A percentile compares a stretch with the other conserved stretches of the same genome.
Evolutionary conservation across 78 protist genomes (phyloP).

Genomic region (Salpingoeca rosetta): DNA sequence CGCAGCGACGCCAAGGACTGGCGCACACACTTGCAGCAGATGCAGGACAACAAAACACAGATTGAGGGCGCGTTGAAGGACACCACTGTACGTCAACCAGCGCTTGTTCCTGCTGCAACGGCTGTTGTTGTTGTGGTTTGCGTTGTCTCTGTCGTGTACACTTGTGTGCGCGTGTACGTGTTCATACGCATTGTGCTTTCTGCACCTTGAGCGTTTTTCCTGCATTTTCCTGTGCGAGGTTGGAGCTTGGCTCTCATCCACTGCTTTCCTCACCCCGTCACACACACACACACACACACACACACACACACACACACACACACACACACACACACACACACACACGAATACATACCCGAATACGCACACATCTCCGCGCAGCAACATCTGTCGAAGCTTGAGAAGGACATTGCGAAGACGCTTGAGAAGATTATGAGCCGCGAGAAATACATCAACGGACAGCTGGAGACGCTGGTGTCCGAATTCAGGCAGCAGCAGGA

Average conservation of each 20-base stretch:
- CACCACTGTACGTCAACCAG: neutral
- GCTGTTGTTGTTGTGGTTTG: neutral
- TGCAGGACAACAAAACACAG: neutral
- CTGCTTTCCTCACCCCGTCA: no score
- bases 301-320: neutral
- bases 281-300: no score
- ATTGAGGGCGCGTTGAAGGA: neutral
- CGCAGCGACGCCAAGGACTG: neutral
- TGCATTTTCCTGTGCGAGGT: no score
- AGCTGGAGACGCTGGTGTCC: neutral
- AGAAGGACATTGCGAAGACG: neutral
- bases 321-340: neutral
- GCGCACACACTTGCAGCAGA: neutral
- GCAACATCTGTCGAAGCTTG: neutral
- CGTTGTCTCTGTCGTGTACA: no score
- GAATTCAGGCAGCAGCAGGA: neutral
- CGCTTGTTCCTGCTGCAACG: neutral
- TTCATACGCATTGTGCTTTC: no score
- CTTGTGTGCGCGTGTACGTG: no score
- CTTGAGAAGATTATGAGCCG: neutral
- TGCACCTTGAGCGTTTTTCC: no score
- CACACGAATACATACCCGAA: no score
- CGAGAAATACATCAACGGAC: neutral
- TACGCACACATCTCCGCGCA: no score
- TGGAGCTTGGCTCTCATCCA: no score